Conservation (phyloP, 345 rosid species). For the Draba incana region DNA sequence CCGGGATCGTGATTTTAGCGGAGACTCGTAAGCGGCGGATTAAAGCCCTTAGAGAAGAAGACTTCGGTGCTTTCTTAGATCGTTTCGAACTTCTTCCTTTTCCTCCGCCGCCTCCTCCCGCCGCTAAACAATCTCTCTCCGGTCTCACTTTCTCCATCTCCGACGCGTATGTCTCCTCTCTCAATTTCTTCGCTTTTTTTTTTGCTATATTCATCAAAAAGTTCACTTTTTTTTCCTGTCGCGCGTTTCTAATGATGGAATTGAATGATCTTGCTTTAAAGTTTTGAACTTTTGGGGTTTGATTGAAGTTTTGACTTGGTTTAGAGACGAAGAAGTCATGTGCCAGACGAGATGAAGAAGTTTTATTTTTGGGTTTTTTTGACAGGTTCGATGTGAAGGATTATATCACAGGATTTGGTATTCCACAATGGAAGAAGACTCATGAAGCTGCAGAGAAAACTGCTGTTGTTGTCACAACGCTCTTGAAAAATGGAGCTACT, state of each 20-base stretch:
- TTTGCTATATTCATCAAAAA: neutral
- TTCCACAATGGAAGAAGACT: slow-evolving; percentile 77
- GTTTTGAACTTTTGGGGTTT: neutral
- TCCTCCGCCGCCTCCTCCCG: slow-evolving; percentile 91
- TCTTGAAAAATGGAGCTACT: slow-evolving; percentile 84
- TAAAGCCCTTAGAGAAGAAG: slow-evolving; percentile 48
- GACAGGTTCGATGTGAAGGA: slow-evolving; percentile 84
- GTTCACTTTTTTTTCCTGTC: neutral
- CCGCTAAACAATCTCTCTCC: slow-evolving; percentile 69
- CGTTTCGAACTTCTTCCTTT: slow-evolving; percentile 72
- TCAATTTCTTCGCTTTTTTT: neutral
- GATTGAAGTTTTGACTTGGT: slow-evolving; percentile 13
- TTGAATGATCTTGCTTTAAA: slow-evolving; percentile 17
- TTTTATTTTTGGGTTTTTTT: slow-evolving; percentile 1
- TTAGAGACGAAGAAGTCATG: slow-evolving; percentile 2
- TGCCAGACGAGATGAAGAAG: neutral
- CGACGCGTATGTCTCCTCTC: slow-evolving; percentile 58
- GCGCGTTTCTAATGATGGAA: neutral
- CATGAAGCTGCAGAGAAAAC: slow-evolving; percentile 75
- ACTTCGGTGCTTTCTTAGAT: slow-evolving; percentile 80
- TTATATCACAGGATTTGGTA: slow-evolving; percentile 80
- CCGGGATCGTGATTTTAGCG: slow-evolving; percentile 68
- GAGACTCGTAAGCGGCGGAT: slow-evolving; percentile 71
- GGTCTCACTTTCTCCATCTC: slow-evolving; percentile 76
- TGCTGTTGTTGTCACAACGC: slow-evolving; percentile 65